Evolutionary conservation across 2,329 filamentous ascomycete species (phyloP).

Genomic region (Seiridium cupressi): DNA sequence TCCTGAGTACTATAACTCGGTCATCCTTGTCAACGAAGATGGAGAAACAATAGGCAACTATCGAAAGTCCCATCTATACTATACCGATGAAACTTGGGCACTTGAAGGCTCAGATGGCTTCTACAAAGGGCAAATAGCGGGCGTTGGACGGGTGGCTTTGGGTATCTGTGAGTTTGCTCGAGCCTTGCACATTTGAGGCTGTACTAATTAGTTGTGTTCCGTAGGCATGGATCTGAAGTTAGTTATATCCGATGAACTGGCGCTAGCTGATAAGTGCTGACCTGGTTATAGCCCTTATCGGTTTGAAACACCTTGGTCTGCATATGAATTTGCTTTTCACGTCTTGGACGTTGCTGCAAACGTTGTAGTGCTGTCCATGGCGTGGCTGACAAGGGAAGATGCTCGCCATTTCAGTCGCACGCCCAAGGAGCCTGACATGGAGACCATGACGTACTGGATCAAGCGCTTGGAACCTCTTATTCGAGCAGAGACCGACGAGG

Average conservation of each 20-base stretch:
- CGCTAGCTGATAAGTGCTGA: constrained; percentile 20
- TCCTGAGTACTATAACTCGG: constrained; percentile 40
- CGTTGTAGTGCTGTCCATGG: constrained; percentile 72
- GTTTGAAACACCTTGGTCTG: constrained; percentile 47
- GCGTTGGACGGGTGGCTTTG: constrained; percentile 51
- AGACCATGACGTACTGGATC: constrained; percentile 75
- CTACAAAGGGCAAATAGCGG: constrained; percentile 40
- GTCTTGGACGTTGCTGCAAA: constrained; percentile 55
- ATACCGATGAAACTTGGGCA: constrained; percentile 62
- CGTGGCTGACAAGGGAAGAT: constrained; percentile 67
- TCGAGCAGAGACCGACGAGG: constrained; percentile 45
- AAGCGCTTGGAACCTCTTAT: constrained; percentile 67
- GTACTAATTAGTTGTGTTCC: no score
- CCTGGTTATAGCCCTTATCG: constrained; percentile 40
- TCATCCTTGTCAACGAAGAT: constrained; percentile 53
- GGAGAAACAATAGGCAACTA: constrained; percentile 63
- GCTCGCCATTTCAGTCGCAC: constrained; percentile 41
- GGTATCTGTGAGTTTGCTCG: constrained; percentile 61
- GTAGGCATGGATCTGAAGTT: no score
- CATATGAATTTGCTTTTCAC: constrained; percentile 54
- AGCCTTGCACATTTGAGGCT: no score
- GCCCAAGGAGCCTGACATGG: constrained; percentile 64
- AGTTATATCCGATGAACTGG: no score
- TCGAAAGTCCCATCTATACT: constrained; percentile 57
- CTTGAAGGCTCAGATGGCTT: constrained; percentile 53